Base-by-base conservation (phyloP, 1,284 basidiomycete species). In the Ustilago trichophora region DNA sequence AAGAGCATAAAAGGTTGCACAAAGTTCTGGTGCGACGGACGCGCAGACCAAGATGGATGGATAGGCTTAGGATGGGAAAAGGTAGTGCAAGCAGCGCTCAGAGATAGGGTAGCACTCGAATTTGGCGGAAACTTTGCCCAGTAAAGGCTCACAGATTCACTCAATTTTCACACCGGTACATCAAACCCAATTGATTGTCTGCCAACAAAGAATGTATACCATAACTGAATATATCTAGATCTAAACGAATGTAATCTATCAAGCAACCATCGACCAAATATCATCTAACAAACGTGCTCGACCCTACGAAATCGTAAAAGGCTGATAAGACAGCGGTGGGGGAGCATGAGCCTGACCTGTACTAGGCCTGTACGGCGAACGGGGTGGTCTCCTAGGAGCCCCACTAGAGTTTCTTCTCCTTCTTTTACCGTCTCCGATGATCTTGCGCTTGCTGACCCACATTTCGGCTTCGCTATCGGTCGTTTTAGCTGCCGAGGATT, bases 101-200 rank as follows among this genome's bases (percentile, higher is more conserved):
- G 21, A 13, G 66, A 69, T 38, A 41, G 66, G 3, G 67, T 70
- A 9, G 67, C 67, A 15, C 18, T 70, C 3, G 67, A 65, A 37
- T 70, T 70, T 11, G 60, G 66, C 0, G 66, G 66, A 21, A 48
- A 55, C 33, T 69, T 63, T 29, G 66, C 66, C 13, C 33, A 51
- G 25, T 63, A 46, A 25, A 31, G n/a, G n/a, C n/a, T n/a, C n/a
- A n/a, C n/a, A n/a, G n/a, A 6, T n/a, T n/a, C n/a, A n/a, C n/a
- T n/a, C n/a, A n/a, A n/a, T n/a, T n/a, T n/a, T n/a, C n/a, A n/a
- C n/a, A n/a, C n/a, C n/a, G n/a, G n/a, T n/a, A n/a, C n/a, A n/a
- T n/a, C n/a, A n/a, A n/a, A n/a, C n/a, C n/a, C n/a, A n/a, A n/a
- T n/a, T n/a, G n/a, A n/a, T n/a, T n/a, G n/a, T 8, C 16, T 19